Base-by-base conservation (phyloP, 768 basidiomycete species). In the Xanthoconium stramineum region DNA sequence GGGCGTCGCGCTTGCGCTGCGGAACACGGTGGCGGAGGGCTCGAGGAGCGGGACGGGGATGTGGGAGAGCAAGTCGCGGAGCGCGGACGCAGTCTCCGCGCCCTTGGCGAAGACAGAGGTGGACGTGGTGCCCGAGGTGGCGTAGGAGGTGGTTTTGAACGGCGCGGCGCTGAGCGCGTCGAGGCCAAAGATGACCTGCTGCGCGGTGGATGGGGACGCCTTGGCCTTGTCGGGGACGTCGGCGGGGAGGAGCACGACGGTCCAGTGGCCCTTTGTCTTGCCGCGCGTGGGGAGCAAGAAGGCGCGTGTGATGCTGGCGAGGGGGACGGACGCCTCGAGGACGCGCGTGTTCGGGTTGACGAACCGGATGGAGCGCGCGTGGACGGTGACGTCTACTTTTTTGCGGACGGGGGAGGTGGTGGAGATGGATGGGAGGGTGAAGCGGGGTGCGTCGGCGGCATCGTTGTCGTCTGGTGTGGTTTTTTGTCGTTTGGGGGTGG, bases 201-300 rank as follows among this genome's bases (percentile, higher is more conserved):
- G 77, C 6, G 71, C 61, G 6, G 74, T 50, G n/a, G 72, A 57
- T 50, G 74, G 50, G 17, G 72, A 58, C 50, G 76, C 75, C 40
- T 69, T 74, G n/a, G 58, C 69, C 47, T 77, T 78, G 33, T 79
- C 78, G 5, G 81, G 77, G 6, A 74, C 72, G 65, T 88, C 86
- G 5, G 78, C 69, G 10, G 83, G 74, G 29, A 91, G 74, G 35
- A 91, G 65, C 14, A 88, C 76, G 32, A 88, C 77, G 0, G 86
- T 86, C 86, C 87, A 89, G 62, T 91, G 86, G 0, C 82, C 75
- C 62, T 84, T 88, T 30, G 75, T 67, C 68, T 89, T 90, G 30
- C 86, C 87, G 28, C 89, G 80, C 0, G 89, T 90, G 11, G 89
- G 87, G 2, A 91, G 68, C 48, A 92, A 66, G 69, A 91, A 92